Conservation (phyloP, 495 filamentous ascomycete species). For the Aspergillus olivimuriae region DNA sequence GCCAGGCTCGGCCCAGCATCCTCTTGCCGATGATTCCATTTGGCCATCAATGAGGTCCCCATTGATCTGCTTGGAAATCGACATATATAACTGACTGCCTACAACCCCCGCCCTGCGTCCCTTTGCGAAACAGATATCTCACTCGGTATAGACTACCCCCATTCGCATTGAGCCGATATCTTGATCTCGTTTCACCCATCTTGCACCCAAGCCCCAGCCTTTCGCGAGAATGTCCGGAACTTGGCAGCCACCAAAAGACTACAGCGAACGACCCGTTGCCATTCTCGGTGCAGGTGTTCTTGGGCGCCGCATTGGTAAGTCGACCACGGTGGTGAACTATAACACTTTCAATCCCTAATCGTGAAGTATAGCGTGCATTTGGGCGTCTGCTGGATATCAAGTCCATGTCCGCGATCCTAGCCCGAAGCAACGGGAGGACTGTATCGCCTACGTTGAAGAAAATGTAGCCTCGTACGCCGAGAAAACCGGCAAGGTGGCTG, state of each 20-base stretch:
- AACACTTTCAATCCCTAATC: neutral
- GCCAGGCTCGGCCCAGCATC: too few relatives aligned
- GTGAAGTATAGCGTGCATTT: slow-evolving; percentile 23
- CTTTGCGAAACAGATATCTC: too few relatives aligned
- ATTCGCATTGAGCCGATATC: too few relatives aligned
- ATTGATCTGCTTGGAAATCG: too few relatives aligned
- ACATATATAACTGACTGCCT: too few relatives aligned
- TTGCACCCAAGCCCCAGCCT: neutral
- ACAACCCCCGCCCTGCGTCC: too few relatives aligned
- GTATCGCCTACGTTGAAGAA: slow-evolving; percentile 31
- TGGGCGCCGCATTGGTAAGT: slow-evolving; percentile 36
- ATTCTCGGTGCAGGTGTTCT: slow-evolving; percentile 44
- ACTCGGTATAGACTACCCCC: too few relatives aligned
- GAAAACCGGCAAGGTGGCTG: slow-evolving; percentile 24
- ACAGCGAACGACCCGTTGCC: slow-evolving; percentile 31
- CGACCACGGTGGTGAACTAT: slow-evolving; percentile 2
- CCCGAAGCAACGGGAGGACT: slow-evolving; percentile 24
- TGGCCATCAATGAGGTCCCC: too few relatives aligned
- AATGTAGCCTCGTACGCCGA: slow-evolving; percentile 27
- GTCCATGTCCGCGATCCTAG: slow-evolving; percentile 38
- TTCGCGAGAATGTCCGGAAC: neutral
- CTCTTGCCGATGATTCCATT: too few relatives aligned
- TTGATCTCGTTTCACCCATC: too few relatives aligned
- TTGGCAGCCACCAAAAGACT: slow-evolving; percentile 29
- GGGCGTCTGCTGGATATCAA: slow-evolving; percentile 35